A percentile compares a stretch with the other conserved stretches of the same genome.
Conservation (phyloP, 306 rosid species). For the Cajanus cajan region DNA sequence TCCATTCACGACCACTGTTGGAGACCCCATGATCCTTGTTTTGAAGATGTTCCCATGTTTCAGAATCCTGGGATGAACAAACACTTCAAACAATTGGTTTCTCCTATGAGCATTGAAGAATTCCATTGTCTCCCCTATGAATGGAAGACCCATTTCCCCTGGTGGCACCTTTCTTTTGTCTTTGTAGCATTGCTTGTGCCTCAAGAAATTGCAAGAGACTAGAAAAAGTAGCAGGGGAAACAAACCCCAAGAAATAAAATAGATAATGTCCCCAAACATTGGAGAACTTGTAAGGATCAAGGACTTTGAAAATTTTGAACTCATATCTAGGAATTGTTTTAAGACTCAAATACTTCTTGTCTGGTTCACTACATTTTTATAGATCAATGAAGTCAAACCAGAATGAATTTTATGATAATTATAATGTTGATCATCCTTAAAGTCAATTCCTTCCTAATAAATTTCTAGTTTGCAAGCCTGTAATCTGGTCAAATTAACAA, state of each 20-base stretch:
- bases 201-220: conserved; percentile 31
- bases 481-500: conserved; percentile 2
- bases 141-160: conserved; percentile 74
- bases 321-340: conserved; percentile 12
- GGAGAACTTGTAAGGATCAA: conserved; percentile 26
- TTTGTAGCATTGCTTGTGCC: conserved; percentile 37
- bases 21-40: conserved; percentile 80
- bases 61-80: conserved; percentile 47
- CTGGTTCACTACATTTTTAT: conserved; percentile 23
- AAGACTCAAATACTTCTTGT: neutral
- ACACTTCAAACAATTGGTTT: conserved; percentile 62
- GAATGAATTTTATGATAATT: neutral
- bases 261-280: conserved; percentile 35
- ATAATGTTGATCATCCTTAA: conserved; percentile 39
- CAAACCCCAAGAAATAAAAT: conserved; percentile 30
- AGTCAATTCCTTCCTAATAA: conserved; percentile 28
- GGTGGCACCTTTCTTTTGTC: conserved; percentile 54
- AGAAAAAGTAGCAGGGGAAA: conserved; percentile 35
- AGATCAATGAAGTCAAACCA: conserved; percentile 35
- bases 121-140: conserved; percentile 80
- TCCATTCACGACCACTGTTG: conserved; percentile 77
- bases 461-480: conserved; percentile 21
- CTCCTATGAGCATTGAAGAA: conserved; percentile 67
- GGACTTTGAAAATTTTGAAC: neutral
- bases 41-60: conserved; percentile 70